Evolutionary conservation across 2,329 filamentous ascomycete species (phyloP).

Genomic region (Simplicillium aogashimaense): DNA sequence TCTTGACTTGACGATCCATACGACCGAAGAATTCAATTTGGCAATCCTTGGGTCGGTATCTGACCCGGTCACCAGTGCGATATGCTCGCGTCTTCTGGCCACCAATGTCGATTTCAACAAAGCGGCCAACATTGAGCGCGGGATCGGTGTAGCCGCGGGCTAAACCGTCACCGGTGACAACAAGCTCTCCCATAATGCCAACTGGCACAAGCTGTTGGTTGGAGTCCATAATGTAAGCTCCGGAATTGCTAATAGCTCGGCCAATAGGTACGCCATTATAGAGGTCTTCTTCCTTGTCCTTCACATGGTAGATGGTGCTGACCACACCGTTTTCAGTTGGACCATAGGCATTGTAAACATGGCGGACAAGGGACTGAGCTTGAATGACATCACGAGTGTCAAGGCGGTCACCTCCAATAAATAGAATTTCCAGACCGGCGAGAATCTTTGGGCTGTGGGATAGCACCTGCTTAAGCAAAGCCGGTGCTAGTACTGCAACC

Average conservation of each 20-base stretch:
- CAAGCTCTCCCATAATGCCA: conserved; percentile 15
- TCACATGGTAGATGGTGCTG: conserved; percentile 9
- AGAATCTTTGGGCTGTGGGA: conserved; percentile 24
- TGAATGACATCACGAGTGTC: conserved; percentile 2
- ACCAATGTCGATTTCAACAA: conserved; percentile 5
- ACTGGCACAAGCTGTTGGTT: conserved; percentile 9
- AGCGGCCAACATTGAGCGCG: conserved; percentile 5
- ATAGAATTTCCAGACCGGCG: conserved; percentile 22
- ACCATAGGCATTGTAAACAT: conserved; percentile 12
- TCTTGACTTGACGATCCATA: conserved; percentile 17
- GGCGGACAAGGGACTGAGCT: not conserved
- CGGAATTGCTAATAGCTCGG: conserved; percentile 11
- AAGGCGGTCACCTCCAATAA: conserved; percentile 20
- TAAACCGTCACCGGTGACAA: conserved; percentile 14
- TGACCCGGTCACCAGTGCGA: conserved; percentile 16
- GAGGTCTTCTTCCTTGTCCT: not conserved
- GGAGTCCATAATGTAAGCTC: conserved; percentile 10
- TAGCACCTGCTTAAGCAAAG: conserved; percentile 6
- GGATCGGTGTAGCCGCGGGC: conserved; percentile 11
- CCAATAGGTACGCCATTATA: conserved; percentile 14
- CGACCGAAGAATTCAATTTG: conserved; percentile 17
- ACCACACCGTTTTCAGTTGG: conserved; percentile 13
- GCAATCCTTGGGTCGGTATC: conserved; percentile 11
- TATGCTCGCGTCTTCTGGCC: conserved; percentile 10
- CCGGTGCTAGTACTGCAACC: conserved; percentile 15